These are phyloP conservation scores for Leishmania tropica DNA, from an alignment of 208 protist genomes.

Conservation along the genomic window DNA sequence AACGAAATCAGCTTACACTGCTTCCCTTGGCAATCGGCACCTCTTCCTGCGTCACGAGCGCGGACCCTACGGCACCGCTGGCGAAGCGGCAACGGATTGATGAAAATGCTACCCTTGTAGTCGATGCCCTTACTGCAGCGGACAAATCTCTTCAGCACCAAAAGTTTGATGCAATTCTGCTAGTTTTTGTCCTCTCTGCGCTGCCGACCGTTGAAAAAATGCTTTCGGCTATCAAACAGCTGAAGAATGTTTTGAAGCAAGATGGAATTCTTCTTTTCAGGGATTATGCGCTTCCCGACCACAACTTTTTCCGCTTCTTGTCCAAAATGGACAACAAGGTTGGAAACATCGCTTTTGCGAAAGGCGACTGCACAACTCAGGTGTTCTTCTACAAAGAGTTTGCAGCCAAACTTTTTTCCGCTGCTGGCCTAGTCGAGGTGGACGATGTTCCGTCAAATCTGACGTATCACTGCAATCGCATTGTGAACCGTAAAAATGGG, in stretches of 20 bases:
- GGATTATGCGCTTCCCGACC: slow-evolving; percentile 79
- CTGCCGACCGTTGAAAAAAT: slow-evolving; percentile 62
- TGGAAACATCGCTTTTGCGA: slow-evolving; percentile 43
- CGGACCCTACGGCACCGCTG: background rate
- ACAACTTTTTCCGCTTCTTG: slow-evolving; percentile 84
- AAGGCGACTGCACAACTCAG: slow-evolving; percentile 78
- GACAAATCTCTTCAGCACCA: slow-evolving; percentile 16
- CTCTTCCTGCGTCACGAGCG: too few species aligned
- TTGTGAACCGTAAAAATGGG: slow-evolving; percentile 83
- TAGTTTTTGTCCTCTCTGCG: slow-evolving; percentile 87
- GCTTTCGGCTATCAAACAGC: slow-evolving; percentile 45
- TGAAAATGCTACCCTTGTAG: slow-evolving; percentile 12
- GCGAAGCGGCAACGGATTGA: slow-evolving; percentile 32
- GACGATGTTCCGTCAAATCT: slow-evolving; percentile 26
- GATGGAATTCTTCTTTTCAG: slow-evolving; percentile 66
- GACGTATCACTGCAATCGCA: slow-evolving; percentile 82
- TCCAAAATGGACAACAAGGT: slow-evolving; percentile 40
- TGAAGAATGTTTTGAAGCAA: slow-evolving; percentile 45
- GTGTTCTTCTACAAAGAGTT: slow-evolving; percentile 80
- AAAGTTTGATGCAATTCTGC: slow-evolving; percentile 55
- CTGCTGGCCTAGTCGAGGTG: slow-evolving; percentile 52
- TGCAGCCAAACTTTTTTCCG: slow-evolving; percentile 37
- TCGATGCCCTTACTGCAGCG: slow-evolving; percentile 27
- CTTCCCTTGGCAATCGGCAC: slow-evolving; percentile 48
- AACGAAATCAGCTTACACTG: slow-evolving; percentile 23